These are phyloP conservation scores for Aspergillus sp. DNA, from an alignment of 2,329 filamentous ascomycete species.

Conservation along the genomic window DNA sequence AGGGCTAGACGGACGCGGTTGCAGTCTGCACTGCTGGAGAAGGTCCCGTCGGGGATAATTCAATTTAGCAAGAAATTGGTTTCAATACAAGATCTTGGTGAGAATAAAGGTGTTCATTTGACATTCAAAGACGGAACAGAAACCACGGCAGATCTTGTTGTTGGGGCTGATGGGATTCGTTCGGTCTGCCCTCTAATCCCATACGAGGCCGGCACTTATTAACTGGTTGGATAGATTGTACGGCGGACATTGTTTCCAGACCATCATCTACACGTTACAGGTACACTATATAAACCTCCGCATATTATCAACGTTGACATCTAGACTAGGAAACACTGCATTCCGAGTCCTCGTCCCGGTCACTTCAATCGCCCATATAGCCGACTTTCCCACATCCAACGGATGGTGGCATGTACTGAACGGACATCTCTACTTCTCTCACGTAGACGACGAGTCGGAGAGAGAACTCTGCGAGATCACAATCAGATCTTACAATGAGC, in stretches of 20 bases:
- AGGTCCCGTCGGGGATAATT: not conserved
- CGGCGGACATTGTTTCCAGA: not conserved
- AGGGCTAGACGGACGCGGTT: slow-evolving; percentile 7
- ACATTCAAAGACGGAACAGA: not conserved
- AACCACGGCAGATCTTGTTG: not conserved
- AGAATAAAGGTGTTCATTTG: not conserved
- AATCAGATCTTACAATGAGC: slow-evolving; percentile 1
- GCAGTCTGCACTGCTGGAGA: slow-evolving; percentile 2
- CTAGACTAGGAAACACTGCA: not conserved
- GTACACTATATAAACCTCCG: not conserved
- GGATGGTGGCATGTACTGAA: slow-evolving; percentile 1
- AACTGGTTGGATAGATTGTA: not conserved
- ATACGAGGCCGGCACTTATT: no score
- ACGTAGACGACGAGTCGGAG: slow-evolving; percentile 4
- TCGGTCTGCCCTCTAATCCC: not conserved
- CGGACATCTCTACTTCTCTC: slow-evolving; percentile 3
- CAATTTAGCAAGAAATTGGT: slow-evolving; percentile 2
- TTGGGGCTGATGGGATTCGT: slow-evolving; percentile 6
- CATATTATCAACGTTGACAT: not conserved
- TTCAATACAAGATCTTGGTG: not conserved
- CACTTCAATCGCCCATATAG: not conserved
- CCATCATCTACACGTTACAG: not conserved
- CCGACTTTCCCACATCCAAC: not conserved
- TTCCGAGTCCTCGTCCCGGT: slow-evolving; percentile 4
- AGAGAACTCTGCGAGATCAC: slow-evolving; percentile 4